Evolutionary conservation across 352 stramenopile genomes (phyloP).

Genomic region (Phytophthora syringae): DNA sequence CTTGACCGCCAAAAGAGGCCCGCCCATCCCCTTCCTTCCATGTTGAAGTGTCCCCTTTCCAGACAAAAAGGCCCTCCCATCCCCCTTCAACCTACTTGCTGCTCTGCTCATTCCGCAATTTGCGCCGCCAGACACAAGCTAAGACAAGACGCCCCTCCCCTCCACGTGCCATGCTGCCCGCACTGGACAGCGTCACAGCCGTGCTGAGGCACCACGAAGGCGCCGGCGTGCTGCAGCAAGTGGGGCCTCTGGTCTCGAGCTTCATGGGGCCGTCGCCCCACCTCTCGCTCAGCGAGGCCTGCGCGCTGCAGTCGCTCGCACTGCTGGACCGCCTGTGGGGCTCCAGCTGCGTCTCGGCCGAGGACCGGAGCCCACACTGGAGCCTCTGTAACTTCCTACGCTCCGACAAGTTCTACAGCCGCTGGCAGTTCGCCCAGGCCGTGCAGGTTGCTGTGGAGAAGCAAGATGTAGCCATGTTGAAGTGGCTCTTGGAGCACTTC

Average conservation of each 20-base stretch:
- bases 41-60: too few relatives aligned
- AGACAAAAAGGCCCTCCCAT: too few relatives aligned
- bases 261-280: background rate
- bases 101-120: slow-evolving; percentile 16
- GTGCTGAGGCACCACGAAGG: background rate
- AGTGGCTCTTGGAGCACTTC: slow-evolving; percentile 7
- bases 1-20: too few relatives aligned
- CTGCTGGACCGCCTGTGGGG: slow-evolving; percentile 6
- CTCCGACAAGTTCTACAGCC: background rate
- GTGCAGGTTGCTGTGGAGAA: background rate
- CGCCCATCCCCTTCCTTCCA: too few relatives aligned
- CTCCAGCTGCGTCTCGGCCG: background rate
- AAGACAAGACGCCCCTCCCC: background rate
- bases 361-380: background rate
- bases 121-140: background rate
- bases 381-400: background rate
- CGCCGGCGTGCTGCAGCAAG: background rate
- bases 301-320: background rate
- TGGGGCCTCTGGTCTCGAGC: background rate
- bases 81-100: too few relatives aligned
- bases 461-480: background rate
- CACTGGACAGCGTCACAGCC: background rate
- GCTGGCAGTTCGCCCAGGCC: slow-evolving; percentile 4
- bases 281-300: slow-evolving; percentile 3
- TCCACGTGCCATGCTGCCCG: background rate